Evolutionary conservation across 139 green algal genomes (phyloP), one percentile per base, ranked within the genome.

Genomic region (Chlorella sp.): DNA sequence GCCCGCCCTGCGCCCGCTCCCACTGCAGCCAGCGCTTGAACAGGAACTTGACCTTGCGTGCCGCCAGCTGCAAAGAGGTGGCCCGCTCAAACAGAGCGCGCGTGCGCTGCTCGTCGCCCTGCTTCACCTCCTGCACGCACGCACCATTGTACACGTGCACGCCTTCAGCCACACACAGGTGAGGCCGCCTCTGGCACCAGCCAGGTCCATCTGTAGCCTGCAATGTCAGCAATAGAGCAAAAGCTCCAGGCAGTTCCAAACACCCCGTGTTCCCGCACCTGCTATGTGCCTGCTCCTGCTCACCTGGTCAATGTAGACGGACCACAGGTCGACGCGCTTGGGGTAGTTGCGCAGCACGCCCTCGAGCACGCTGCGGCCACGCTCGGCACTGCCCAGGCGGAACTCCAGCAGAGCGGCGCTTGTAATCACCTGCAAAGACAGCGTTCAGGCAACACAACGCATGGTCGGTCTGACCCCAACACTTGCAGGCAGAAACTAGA

Each of bases 11-110:
- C 10, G 35, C 49, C 80, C 93, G 88, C 74, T 98, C 95, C 64
- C 88, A 99, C 14, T 97, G 88, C 60, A 99, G 75, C 80, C 91
- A 98, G 2, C 90, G 79, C 69, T 88, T 89, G 83, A 97, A 95
- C n/a, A 91, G 88, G 84, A 80, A 90, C 73, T 93, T 93, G 90
- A 98, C 98, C 85, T 96, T 96, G 82, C 95, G 96, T 33, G 93
- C 79, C 2, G 90, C 85, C 74, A 98, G 86, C 5, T 84, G 42
- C 69, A 97, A 61, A 77, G 90, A 86, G 1, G 86, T 96, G 51
- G 83, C 90, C 20, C 95, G 86, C 73, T 97, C 92, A 77, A 98
- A 94, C 71, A 99, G 81, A 2, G 82, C 75, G 6, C 93, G 82
- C 5, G 86, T 85, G 35, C 89, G 82, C 32, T 69, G 30, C 67